A percentile compares a stretch with the other conserved stretches of the same genome.
phyloP scores from a whole-genome alignment of 148 eudicot species.

The Vaccinium myrtillus region DNA sequence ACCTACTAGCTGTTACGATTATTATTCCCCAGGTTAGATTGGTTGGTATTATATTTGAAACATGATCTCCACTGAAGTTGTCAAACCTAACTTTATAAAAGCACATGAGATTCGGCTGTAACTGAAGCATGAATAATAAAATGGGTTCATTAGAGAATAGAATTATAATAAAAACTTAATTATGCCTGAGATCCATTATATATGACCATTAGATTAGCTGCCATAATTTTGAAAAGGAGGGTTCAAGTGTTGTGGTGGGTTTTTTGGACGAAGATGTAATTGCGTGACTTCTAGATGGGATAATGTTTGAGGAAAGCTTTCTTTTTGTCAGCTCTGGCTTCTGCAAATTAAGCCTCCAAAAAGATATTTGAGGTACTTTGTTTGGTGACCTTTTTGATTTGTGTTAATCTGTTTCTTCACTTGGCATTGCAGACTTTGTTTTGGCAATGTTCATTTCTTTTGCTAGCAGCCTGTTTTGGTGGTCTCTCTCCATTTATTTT shows the following conservation, averaged over 20 bases:
- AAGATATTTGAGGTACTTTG: neutral
- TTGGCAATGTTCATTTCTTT: neutral
- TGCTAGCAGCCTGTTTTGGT: neutral
- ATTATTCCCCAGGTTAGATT: conserved; percentile 66
- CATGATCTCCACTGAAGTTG: neutral
- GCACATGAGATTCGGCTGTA: neutral
- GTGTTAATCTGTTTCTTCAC: neutral
- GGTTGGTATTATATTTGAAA: conserved; percentile 12
- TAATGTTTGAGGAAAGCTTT: neutral
- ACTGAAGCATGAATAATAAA: neutral
- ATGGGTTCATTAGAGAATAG: neutral
- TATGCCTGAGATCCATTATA: neutral
- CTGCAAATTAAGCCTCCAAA: neutral
- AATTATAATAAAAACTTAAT: neutral
- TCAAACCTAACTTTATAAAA: neutral
- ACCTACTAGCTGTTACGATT: conserved; percentile 60
- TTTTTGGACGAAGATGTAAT: neutral
- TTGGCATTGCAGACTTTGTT: neutral
- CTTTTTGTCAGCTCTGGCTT: neutral
- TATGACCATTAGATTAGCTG: neutral
- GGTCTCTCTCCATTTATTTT: neutral
- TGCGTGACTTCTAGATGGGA: neutral
- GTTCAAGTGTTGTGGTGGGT: neutral
- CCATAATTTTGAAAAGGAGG: neutral
- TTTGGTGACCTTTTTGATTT: neutral